These are phyloP conservation scores for Cyberlindnera euphorbiiphila DNA, from an alignment of 805 yeast species.

Conservation along the genomic window DNA sequence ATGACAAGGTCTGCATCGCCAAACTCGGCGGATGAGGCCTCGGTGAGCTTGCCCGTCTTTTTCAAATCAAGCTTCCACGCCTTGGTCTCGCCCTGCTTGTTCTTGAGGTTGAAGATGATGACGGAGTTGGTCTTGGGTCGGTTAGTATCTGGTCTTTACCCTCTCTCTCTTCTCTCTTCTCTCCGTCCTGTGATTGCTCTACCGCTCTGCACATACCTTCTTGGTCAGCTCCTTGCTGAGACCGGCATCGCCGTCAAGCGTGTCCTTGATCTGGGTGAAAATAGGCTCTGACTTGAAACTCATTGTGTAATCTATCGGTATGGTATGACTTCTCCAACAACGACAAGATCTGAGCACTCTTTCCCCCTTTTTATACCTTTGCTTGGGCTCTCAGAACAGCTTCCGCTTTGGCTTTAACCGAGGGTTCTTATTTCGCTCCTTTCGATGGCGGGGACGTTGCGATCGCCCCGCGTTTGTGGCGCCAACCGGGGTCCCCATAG, in stretches of 20 bases:
- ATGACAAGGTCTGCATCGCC: conserved; percentile 58
- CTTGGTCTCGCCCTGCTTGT: conserved; percentile 48
- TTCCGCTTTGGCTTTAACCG: too few relatives aligned
- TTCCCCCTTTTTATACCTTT: not conserved
- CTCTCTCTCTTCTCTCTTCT: too few relatives aligned
- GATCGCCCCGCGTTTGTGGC: too few relatives aligned
- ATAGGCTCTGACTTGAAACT: conserved; percentile 27
- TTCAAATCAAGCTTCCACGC: conserved; percentile 70
- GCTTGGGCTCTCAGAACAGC: too few relatives aligned
- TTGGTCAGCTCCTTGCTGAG: conserved; percentile 22
- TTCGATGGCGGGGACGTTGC: too few relatives aligned
- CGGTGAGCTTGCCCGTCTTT: conserved; percentile 39
- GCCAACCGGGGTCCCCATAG: too few relatives aligned
- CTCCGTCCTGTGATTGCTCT: too few relatives aligned
- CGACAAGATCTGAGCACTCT: too few relatives aligned
- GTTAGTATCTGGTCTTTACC: conserved; percentile 9
- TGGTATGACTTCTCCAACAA: too few relatives aligned
- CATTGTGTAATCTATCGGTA: conserved; percentile 10
- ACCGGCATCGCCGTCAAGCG: conserved; percentile 17
- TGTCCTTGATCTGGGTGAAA: conserved; percentile 20
- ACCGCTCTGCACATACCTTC: conserved; percentile 7
- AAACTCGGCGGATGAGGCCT: conserved; percentile 43
- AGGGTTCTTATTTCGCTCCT: too few relatives aligned
- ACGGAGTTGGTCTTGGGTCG: conserved; percentile 46
- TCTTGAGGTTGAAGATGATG: conserved; percentile 63